These are phyloP conservation scores for Shiraia sp. DNA, from an alignment of 2,329 filamentous ascomycete species.

Conservation along the genomic window DNA sequence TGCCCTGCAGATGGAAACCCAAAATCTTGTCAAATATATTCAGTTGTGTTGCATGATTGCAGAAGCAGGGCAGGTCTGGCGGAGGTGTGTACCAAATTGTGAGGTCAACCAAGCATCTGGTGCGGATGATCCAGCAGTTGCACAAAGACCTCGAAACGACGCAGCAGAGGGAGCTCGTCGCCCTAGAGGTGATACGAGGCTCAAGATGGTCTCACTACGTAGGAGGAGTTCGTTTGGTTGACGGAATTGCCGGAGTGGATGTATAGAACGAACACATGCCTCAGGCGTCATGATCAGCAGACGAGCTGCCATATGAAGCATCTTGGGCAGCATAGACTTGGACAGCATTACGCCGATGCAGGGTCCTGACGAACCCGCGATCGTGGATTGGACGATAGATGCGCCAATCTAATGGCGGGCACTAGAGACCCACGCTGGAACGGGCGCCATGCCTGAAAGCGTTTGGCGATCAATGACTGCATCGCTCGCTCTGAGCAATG, in stretches of 20 bases:
- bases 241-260: no score
- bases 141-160: no score
- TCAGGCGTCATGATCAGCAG: constrained; percentile 40
- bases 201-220: constrained; percentile 7
- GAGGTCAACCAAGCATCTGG: no score
- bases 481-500: constrained; percentile 17
- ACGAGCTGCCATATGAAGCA: constrained; percentile 12
- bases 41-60: not conserved
- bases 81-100: no score
- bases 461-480: constrained; percentile 25
- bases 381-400: constrained; percentile 19
- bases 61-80: not conserved
- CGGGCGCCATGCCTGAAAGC: constrained; percentile 19
- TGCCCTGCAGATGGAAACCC: constrained; percentile 2
- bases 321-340: constrained; percentile 25
- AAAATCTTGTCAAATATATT: not conserved
- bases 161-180: no score
- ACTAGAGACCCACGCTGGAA: constrained; percentile 11
- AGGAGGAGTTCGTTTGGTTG: constrained; percentile 5
- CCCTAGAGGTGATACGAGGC: not conserved
- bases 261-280: no score
- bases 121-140: no score
- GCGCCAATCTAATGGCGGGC: constrained; percentile 19
- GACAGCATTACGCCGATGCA: constrained; percentile 27
- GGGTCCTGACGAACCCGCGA: constrained; percentile 25